Conservation (phyloP, 108 stramenopile genomes). For the Seminavis robusta region DNA sequence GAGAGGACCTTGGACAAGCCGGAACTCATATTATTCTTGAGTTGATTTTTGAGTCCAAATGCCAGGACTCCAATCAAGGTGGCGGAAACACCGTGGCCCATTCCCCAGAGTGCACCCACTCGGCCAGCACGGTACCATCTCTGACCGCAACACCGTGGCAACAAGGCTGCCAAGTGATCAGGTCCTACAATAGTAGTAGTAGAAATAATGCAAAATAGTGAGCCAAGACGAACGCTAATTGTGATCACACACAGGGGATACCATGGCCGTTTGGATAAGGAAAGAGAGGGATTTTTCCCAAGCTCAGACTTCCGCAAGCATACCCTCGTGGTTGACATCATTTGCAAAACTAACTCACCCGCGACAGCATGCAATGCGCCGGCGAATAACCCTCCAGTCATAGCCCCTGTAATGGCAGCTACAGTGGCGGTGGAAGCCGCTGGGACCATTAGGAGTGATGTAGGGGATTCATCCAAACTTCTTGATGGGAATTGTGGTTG, state of each 20-base stretch:
- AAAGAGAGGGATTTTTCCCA: no score
- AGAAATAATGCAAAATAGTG: background rate
- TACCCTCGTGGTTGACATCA: no score
- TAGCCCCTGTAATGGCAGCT: slow-evolving; percentile 57
- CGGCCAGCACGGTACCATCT: slow-evolving; percentile 81
- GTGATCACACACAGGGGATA: no score
- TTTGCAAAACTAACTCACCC: slow-evolving; percentile 42
- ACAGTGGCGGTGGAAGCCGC: slow-evolving; percentile 15
- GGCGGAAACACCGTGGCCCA: slow-evolving; percentile 94
- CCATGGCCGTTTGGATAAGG: no score
- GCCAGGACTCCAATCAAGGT: slow-evolving; percentile 80
- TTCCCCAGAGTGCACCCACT: slow-evolving; percentile 93
- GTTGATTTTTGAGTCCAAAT: slow-evolving; percentile 68
- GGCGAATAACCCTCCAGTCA: slow-evolving; percentile 83
- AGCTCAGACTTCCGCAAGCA: no score
- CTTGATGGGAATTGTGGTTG: no score
- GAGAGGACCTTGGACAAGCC: slow-evolving; percentile 11
- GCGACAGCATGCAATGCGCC: slow-evolving; percentile 95
- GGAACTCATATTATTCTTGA: background rate
- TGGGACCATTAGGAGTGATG: no score
- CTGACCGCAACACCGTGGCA: slow-evolving; percentile 89
- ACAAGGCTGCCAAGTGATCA: slow-evolving; percentile 92
- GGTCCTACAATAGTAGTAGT: slow-evolving; percentile 44
- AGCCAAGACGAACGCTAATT: background rate
- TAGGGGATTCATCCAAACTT: no score